These are phyloP conservation scores for Phialocephala sp. DNA, from an alignment of 2,329 filamentous ascomycete species.

Conservation along the genomic window DNA sequence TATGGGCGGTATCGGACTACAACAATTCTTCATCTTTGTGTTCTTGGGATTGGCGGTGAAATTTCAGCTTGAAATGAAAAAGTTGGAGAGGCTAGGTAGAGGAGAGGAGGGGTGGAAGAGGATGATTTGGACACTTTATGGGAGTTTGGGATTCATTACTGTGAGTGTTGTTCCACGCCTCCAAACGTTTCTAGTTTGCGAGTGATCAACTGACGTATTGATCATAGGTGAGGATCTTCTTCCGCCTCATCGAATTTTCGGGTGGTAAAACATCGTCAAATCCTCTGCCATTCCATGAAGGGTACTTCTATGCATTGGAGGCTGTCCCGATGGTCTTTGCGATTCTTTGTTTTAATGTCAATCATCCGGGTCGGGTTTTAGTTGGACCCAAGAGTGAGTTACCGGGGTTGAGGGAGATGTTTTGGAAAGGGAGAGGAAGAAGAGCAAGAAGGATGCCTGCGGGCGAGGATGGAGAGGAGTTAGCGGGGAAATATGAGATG, in stretches of 20 bases:
- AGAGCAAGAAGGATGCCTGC: neutral
- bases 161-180: slow-evolving; percentile 18
- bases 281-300: slow-evolving; percentile 54
- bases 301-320: slow-evolving; percentile 57
- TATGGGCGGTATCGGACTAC: slow-evolving; percentile 35
- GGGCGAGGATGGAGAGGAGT: slow-evolving; percentile 5
- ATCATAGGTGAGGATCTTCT: slow-evolving; percentile 60
- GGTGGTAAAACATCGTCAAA: slow-evolving; percentile 47
- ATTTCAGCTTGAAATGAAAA: slow-evolving; percentile 29
- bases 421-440: neutral
- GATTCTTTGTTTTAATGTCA: slow-evolving; percentile 24
- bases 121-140: slow-evolving; percentile 29
- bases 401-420: slow-evolving; percentile 14
- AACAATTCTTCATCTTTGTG: slow-evolving; percentile 35
- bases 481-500: slow-evolving; percentile 6
- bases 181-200: neutral
- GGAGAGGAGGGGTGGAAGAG: slow-evolving; percentile 22
- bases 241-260: slow-evolving; percentile 62
- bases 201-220: neutral
- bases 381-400: slow-evolving; percentile 20
- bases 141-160: slow-evolving; percentile 31
- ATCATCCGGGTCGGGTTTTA: slow-evolving; percentile 29
- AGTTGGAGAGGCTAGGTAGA: neutral
- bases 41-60: slow-evolving; percentile 29
- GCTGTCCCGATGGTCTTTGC: slow-evolving; percentile 56